phyloP scores from a whole-genome alignment of 192 early-diverging fungal genomes.

The Physocladia obscura region DNA sequence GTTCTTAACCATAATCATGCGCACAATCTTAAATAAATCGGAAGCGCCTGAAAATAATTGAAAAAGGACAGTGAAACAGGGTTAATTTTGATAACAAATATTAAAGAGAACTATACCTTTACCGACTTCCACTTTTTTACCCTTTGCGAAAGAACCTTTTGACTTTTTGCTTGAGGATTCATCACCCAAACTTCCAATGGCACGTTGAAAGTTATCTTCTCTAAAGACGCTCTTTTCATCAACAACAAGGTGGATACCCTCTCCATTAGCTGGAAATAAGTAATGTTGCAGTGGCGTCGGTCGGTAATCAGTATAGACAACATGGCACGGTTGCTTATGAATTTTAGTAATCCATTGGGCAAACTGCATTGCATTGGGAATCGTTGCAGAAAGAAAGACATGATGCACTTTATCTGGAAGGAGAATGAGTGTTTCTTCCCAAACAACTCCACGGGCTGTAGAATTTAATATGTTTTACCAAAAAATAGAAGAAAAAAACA shows the following conservation, averaged over 20 bases:
- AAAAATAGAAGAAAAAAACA: neutral
- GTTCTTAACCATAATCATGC: conserved; percentile 92
- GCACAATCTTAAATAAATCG: conserved; percentile 92
- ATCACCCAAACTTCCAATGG: conserved; percentile 71
- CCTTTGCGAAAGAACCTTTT: too few species aligned
- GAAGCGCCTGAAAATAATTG: conserved; percentile 55
- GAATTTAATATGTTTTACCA: conserved; percentile 13
- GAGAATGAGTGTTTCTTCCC: conserved; percentile 98
- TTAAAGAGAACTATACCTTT: conserved; percentile 1
- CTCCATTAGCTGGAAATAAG: conserved; percentile 84
- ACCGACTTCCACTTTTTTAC: conserved; percentile 34
- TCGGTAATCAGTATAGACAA: conserved; percentile 96
- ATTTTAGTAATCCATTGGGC: conserved; percentile 97
- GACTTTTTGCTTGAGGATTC: conserved; percentile 41
- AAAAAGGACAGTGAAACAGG: neutral
- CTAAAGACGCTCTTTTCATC: conserved; percentile 94
- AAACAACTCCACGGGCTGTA: conserved; percentile 94
- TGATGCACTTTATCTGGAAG: conserved; percentile 88
- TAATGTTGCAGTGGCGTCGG: conserved; percentile 98
- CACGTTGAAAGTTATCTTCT: conserved; percentile 94
- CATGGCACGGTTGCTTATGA: conserved; percentile 95
- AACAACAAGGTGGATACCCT: conserved; percentile 93
- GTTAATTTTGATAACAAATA: neutral
- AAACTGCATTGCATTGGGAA: conserved; percentile 98
- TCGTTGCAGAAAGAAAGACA: conserved; percentile 96